phyloP scores from a whole-genome alignment of 1,284 basidiomycete species.

The Melampsora abietis-canadensis region DNA sequence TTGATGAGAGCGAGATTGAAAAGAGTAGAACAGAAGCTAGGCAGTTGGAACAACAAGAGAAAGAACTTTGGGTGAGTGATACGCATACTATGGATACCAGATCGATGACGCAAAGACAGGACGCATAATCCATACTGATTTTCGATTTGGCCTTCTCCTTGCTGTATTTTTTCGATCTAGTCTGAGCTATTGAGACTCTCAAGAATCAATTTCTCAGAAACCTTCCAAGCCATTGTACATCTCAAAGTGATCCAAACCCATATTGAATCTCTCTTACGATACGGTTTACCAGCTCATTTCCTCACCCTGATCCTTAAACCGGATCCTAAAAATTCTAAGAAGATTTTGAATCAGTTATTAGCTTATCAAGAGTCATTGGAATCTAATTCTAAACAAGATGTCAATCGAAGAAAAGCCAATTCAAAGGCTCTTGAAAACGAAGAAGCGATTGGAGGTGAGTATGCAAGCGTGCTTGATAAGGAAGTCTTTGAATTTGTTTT shows the following conservation, averaged over 20 bases:
- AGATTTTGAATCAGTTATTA: slow-evolving; percentile 70
- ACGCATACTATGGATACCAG: neutral
- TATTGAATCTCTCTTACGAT: slow-evolving; percentile 91
- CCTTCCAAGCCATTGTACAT: slow-evolving; percentile 90
- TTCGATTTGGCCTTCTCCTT: neutral
- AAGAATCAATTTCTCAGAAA: slow-evolving; percentile 93
- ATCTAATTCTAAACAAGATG: slow-evolving; percentile 7
- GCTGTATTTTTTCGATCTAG: slow-evolving; percentile 55
- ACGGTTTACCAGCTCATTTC: slow-evolving; percentile 91
- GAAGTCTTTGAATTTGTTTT: slow-evolving; percentile 43
- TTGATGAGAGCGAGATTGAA: slow-evolving; percentile 75
- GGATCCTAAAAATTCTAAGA: slow-evolving; percentile 72
- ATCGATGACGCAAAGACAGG: too few species aligned
- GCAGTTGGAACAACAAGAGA: slow-evolving; percentile 78
- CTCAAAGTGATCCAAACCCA: slow-evolving; percentile 87
- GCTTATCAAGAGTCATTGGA: slow-evolving; percentile 73
- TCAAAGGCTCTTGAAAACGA: slow-evolving; percentile 2
- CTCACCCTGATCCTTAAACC: slow-evolving; percentile 82
- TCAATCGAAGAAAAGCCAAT: neutral
- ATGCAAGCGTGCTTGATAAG: slow-evolving; percentile 40
- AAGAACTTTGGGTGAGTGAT: slow-evolving; percentile 82
- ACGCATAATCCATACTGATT: neutral
- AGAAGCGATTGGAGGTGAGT: slow-evolving; percentile 31
- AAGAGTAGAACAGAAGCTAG: slow-evolving; percentile 80
- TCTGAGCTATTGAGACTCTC: slow-evolving; percentile 89